Evolutionary conservation across 1,284 basidiomycete species (phyloP), one percentile per base, ranked within the genome.

Genomic region (Fomitopsis betulina): DNA sequence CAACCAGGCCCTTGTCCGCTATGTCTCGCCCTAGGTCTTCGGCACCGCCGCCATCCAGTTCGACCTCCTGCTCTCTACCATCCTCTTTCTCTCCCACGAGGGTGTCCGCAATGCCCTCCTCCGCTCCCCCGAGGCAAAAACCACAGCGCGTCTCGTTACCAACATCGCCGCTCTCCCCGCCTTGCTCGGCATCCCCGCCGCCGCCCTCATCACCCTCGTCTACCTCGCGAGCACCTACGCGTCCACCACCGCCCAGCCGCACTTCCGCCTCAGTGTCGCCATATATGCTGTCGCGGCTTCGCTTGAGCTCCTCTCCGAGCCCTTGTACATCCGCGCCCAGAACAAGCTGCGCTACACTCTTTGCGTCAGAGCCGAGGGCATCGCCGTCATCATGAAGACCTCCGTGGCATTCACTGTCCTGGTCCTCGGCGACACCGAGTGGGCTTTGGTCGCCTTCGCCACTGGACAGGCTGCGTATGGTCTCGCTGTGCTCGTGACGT

Each of bases 41-140:
- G 93, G 93, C 6, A 91, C 90, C 0, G 91, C 91, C 10, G 84
- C 90, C 3, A 88, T 95, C 57, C 92, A 94, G 67, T 91, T 95
- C 71, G 93, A 95, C 67, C 81, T 91, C 35, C 73, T 99, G 30
- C 83, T 93, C 38, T 92, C 89, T 61, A 94, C 94, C 13, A 91
- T 97, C 65, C 80, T 99, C 39, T 97, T 98, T 70, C 80, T 98
- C 7, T 89, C 91, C 32, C 80, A 97, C 10, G 97, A 99, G 72
- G 96, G 95, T 3, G 83, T 98, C 10, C 82, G 95, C 38, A 93
- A 89, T 70, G 87, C 91, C 6, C 80, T 96, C 1, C 77, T 96
- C 12, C 73, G 83, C 7, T 68, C 73, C n/a, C 53, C 64, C 3
- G 45, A 17, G 23, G 33, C 27, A 9, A 57, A 59, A 23, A 8